Conservation (phyloP, 2,329 filamentous ascomycete genomes). For the Microcyclospora tardicrescens region DNA sequence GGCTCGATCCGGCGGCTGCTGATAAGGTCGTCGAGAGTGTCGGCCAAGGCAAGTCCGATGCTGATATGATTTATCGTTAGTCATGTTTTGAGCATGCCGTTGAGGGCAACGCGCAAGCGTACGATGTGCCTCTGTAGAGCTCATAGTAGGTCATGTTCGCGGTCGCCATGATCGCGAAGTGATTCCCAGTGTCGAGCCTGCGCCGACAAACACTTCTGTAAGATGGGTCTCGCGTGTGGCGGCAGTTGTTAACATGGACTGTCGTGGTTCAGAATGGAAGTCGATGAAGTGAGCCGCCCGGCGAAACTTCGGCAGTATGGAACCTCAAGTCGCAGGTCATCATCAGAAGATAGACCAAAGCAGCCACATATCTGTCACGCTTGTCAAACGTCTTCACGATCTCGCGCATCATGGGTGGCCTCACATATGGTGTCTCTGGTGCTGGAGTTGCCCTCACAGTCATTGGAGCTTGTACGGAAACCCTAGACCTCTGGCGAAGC, state of each 20-base stretch:
- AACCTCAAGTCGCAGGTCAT: too few species aligned
- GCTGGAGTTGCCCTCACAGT: constrained; percentile 22
- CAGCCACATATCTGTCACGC: not conserved
- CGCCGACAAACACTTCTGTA: not conserved
- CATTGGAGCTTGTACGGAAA: constrained; percentile 25
- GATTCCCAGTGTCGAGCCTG: not conserved
- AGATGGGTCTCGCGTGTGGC: not conserved
- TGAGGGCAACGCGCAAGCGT: constrained; percentile 25
- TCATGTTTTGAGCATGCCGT: constrained; percentile 5
- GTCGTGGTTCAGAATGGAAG: too few species aligned
- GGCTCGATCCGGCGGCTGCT: constrained; percentile 91
- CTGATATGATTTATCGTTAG: constrained; percentile 35
- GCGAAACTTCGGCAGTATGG: too few species aligned
- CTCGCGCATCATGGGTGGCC: constrained; percentile 17
- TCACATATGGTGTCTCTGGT: constrained; percentile 25
- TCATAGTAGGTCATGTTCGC: constrained; percentile 57
- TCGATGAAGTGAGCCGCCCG: too few species aligned
- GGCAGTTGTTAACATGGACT: too few species aligned
- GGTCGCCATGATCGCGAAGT: constrained; percentile 7
- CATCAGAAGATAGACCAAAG: too few species aligned
- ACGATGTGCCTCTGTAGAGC: constrained; percentile 98
- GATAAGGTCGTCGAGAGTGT: constrained; percentile 94
- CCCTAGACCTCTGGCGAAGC: not conserved
- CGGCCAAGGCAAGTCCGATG: constrained; percentile 83
- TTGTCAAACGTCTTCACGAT: constrained; percentile 1